phyloP scores from a whole-genome alignment of 2,329 filamentous ascomycete genomes.

The Leptographium wingfieldii region DNA sequence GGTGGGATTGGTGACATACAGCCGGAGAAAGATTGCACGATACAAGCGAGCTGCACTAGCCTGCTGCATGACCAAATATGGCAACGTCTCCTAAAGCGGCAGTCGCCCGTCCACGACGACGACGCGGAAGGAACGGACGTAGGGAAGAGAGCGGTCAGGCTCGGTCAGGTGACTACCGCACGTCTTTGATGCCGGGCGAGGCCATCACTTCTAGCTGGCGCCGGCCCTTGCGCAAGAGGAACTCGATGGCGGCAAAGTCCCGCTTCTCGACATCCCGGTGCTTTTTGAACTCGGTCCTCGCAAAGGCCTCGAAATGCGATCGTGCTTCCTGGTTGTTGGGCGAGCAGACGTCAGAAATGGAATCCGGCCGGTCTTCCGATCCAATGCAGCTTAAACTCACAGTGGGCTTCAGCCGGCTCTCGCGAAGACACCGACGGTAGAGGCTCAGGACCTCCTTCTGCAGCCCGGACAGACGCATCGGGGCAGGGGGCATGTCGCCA shows the following conservation, averaged over 20 bases:
- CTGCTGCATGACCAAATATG: neutral
- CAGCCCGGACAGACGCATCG: conserved; percentile 66
- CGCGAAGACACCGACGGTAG: conserved; percentile 76
- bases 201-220: conserved; percentile 73
- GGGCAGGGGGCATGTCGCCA: neutral
- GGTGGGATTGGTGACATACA: too few species aligned
- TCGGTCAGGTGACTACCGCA: conserved; percentile 26
- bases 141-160: neutral
- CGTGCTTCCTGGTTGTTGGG: conserved; percentile 18
- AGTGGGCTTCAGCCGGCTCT: conserved; percentile 65
- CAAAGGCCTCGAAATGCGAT: conserved; percentile 50
- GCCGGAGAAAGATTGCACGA: too few species aligned
- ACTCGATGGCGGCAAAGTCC: conserved; percentile 78
- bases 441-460: conserved; percentile 78
- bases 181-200: conserved; percentile 68
- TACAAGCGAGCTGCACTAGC: too few species aligned
- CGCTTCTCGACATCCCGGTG: conserved; percentile 60
- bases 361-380: neutral
- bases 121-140: neutral
- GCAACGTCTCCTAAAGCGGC: neutral
- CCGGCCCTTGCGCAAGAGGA: conserved; percentile 66
- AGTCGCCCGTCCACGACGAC: neutral
- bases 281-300: conserved; percentile 65
- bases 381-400: conserved; percentile 28
- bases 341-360: neutral